Evolutionary conservation across 2,329 filamentous ascomycete genomes (phyloP), one percentile per base, ranked within the genome.

Genomic region (Ophiostoma novo-ulmi): DNA sequence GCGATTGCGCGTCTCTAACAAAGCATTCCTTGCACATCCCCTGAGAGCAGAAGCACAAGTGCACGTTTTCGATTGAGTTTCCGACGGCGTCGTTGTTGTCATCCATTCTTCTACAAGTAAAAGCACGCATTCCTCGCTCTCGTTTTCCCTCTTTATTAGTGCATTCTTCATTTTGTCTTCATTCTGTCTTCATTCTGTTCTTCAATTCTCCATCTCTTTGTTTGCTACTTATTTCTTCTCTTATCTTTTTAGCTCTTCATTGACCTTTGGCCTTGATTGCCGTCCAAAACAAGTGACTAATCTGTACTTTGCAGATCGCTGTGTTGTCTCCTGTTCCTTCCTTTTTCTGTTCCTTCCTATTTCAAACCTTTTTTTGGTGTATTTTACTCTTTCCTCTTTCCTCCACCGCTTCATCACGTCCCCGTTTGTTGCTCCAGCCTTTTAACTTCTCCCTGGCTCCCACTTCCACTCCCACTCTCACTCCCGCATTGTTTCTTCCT

Each of bases 1-100:
- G 52, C 52, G 52, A 58, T 58, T 58, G 52, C 52, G 52, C 52
- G 52, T 58, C 52, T 58, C 48, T 26, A 55, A 55, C 48, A 48
- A 48, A 48, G 44, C 44, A 55, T 22, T 20, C 48, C 48, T 55
- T 55, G 44, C 44, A 48, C 44, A 14, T 55, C 52, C 52, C 52
- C 52, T 58, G 52, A 58, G n/a, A 58, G n/a, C 8, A 6, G 11
- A 22, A 26, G 20, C 11, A 13, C 17, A 58, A 58, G n/a, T n/a
- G 52, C 52, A 58, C 52, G 52, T 58, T 58, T 48, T 48, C 44
- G 17, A 48, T 48, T 20, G 44, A 13, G 17, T 20, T n/a, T n/a
- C 17, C 17, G 44, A 48, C 44, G 44, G 11, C 41, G 17, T 63
- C 31, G 31, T 35, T 13, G 17, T 55, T 7, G 22, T 17, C n/a